phyloP scores from a whole-genome alignment of 2,329 filamentous ascomycete species.

The Neoscytalidium dimidiatum region DNA sequence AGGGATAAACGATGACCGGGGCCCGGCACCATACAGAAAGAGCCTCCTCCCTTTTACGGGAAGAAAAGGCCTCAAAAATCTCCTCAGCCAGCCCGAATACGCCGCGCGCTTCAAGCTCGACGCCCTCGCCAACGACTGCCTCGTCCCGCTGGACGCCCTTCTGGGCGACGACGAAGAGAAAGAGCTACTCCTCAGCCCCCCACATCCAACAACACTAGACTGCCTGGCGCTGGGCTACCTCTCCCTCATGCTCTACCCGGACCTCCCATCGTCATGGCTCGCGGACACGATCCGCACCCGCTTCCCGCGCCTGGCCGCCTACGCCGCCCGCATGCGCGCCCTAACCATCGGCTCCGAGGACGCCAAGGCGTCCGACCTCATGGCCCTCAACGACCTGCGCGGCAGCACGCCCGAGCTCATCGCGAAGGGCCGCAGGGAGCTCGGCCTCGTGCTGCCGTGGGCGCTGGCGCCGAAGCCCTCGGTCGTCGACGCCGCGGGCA shows the following conservation, averaged over 20 bases:
- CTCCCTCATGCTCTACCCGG: slow-evolving; percentile 66
- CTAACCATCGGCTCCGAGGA: slow-evolving; percentile 4
- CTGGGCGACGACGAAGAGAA: slow-evolving; percentile 54
- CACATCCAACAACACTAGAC: slow-evolving; percentile 66
- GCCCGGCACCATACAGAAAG: slow-evolving; percentile 36
- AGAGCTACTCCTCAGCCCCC: slow-evolving; percentile 56
- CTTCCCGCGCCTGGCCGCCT: slow-evolving; percentile 41
- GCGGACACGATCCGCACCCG: slow-evolving; percentile 57
- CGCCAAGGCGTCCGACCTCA: slow-evolving; percentile 6
- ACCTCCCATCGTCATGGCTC: slow-evolving; percentile 65
- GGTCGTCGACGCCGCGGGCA: not conserved
- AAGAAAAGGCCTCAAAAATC: slow-evolving; percentile 60
- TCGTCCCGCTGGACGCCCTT: slow-evolving; percentile 68
- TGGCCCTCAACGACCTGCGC: slow-evolving; percentile 13
- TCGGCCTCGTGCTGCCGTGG: slow-evolving; percentile 19
- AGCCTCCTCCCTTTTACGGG: slow-evolving; percentile 52
- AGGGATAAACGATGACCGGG: slow-evolving; percentile 37
- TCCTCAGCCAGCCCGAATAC: slow-evolving; percentile 69
- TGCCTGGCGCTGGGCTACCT: slow-evolving; percentile 82
- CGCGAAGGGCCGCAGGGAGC: slow-evolving; percentile 13
- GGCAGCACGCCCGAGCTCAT: slow-evolving; percentile 13
- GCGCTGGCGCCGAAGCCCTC: not conserved
- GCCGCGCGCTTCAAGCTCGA: slow-evolving; percentile 75
- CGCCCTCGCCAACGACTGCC: slow-evolving; percentile 68
- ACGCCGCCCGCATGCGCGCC: slow-evolving; percentile 30